Evolutionary conservation across 192 early-diverging fungal species (phyloP).

Genomic region (Pecoramyces ruminantium): DNA sequence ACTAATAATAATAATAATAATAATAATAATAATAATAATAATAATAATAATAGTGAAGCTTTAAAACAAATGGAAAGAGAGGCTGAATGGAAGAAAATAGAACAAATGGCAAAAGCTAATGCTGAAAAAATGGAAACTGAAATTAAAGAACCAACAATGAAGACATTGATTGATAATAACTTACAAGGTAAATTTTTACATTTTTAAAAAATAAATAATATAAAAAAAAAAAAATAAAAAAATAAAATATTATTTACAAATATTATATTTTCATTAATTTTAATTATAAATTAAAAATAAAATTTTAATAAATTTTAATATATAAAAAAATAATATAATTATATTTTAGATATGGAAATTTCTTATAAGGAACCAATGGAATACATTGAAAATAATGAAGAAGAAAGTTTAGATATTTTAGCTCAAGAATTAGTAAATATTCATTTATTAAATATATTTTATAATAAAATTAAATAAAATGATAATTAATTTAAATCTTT

Average conservation of each 20-base stretch:
- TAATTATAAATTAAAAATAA: too few relatives aligned
- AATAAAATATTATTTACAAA: too few relatives aligned
- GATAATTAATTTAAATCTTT: neutral
- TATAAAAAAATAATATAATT: too few relatives aligned
- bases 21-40: constrained; percentile 13
- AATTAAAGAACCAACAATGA: neutral
- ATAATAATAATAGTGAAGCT: constrained; percentile 36
- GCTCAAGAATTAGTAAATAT: constrained; percentile 1
- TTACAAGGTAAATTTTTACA: neutral
- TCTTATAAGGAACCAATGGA: constrained; percentile 9
- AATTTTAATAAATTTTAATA: too few relatives aligned
- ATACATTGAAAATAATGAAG: constrained; percentile 6
- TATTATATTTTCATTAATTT: too few relatives aligned
- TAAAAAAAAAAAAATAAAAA: too few relatives aligned
- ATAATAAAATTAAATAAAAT: neutral
- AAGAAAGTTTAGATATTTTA: constrained; percentile 17
- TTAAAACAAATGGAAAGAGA: constrained; percentile 65
- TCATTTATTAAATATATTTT: neutral
- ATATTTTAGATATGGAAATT: neutral
- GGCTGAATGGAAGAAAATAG: constrained; percentile 62
- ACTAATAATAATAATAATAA: neutral
- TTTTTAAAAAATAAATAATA: too few relatives aligned
- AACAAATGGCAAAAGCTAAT: constrained; percentile 26
- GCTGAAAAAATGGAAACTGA: constrained; percentile 11
- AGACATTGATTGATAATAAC: neutral